Percentiles rank a stretch among this genome's conserved stretches.
Evolutionary conservation across 768 basidiomycete genomes (phyloP).

Genomic region (Russula ochroleuca): DNA sequence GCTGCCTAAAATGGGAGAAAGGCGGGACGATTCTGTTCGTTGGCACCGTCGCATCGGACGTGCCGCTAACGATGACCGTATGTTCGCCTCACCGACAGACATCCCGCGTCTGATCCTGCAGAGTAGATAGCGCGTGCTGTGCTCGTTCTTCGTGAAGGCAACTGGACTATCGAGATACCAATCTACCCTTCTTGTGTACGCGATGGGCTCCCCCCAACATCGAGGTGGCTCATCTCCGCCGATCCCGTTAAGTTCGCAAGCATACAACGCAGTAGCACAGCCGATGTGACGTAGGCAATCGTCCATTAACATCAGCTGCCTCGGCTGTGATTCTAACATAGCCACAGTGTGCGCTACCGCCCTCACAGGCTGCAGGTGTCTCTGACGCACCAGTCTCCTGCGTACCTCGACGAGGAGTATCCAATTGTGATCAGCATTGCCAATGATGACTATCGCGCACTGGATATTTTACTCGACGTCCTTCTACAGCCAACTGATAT

Average conservation of each 20-base stretch:
- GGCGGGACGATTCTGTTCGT: constrained; percentile 53
- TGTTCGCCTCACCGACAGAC: constrained; percentile 26
- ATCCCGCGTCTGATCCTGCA: constrained; percentile 6
- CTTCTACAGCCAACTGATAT: constrained; percentile 77
- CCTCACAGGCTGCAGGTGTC: constrained; percentile 54
- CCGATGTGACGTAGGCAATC: constrained; percentile 46
- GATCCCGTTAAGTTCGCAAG: constrained; percentile 52
- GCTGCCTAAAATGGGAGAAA: constrained; percentile 54
- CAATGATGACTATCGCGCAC: constrained; percentile 64
- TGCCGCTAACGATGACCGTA: constrained; percentile 54
- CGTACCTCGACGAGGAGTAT: constrained; percentile 77
- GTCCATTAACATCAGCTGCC: neutral
- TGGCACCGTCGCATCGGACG: constrained; percentile 53
- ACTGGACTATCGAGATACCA: constrained; percentile 65
- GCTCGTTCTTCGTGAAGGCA: constrained; percentile 51
- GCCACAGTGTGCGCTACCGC: constrained; percentile 55
- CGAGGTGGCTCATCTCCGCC: constrained; percentile 56
- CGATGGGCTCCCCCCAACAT: constrained; percentile 32
- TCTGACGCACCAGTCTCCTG: constrained; percentile 59
- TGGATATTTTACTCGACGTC: constrained; percentile 68
- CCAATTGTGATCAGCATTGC: constrained; percentile 65
- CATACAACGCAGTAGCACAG: constrained; percentile 44
- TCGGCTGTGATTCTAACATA: constrained; percentile 13
- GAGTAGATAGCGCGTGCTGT: constrained; percentile 43
- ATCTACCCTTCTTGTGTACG: constrained; percentile 43